phyloP scores from a whole-genome alignment of 2,329 filamentous ascomycete genomes.

The Nectriaceae sp. region DNA sequence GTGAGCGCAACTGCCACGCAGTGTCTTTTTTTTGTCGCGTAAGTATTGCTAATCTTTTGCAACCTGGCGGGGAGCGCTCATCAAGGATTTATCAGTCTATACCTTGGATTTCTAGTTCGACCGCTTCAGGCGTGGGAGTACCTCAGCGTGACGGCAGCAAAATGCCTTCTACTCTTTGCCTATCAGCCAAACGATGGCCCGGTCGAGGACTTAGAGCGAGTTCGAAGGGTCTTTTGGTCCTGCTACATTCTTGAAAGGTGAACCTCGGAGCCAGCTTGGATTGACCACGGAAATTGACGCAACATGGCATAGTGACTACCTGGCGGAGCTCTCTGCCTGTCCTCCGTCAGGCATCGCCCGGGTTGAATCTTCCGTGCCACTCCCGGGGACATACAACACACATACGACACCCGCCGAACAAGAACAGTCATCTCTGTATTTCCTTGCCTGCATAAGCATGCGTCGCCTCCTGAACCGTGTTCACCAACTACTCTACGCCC shows the following conservation, averaged over 20 bases:
- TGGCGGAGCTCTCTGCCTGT: conserved; percentile 52
- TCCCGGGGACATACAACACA: conserved; percentile 49
- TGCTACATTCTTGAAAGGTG: conserved; percentile 56
- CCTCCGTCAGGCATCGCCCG: conserved; percentile 52
- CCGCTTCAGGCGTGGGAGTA: conserved; percentile 56
- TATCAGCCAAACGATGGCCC: conserved; percentile 39
- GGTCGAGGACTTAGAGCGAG: conserved; percentile 47
- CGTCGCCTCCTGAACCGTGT: conserved; percentile 49
- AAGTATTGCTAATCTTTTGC: conserved; percentile 18
- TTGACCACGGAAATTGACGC: too few relatives aligned
- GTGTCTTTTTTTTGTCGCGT: conserved; percentile 54
- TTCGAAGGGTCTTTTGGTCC: conserved; percentile 55
- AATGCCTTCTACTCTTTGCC: conserved; percentile 50
- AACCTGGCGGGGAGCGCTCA: not conserved
- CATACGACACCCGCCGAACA: conserved; percentile 40
- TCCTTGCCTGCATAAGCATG: conserved; percentile 56
- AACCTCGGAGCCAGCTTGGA: too few relatives aligned
- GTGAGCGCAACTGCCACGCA: conserved; percentile 49
- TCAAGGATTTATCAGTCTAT: too few relatives aligned
- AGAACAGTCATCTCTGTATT: conserved; percentile 53
- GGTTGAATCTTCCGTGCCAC: conserved; percentile 51
- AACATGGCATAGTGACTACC: conserved; percentile 54
- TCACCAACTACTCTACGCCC: conserved; percentile 51
- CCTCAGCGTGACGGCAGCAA: conserved; percentile 49
- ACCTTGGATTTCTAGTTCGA: conserved; percentile 51